Conservation (phyloP, 768 basidiomycete species). For the Russula emetica region DNA sequence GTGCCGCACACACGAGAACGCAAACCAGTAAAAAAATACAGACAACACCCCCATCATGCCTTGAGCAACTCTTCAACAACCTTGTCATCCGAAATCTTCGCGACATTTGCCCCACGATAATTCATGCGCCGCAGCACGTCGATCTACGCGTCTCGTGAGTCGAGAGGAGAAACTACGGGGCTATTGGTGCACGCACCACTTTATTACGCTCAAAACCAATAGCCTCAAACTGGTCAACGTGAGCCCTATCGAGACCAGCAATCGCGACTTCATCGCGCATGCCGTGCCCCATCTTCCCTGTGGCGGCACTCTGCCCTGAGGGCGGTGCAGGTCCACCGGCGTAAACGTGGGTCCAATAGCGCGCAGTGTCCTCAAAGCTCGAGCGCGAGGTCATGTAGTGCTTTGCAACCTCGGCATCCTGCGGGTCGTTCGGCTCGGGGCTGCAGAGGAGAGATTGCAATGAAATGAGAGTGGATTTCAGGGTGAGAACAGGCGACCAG, state of each 20-base stretch:
- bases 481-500: slow-evolving; percentile 93
- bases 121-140: slow-evolving; percentile 85
- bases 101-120: slow-evolving; percentile 78
- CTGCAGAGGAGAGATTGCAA: slow-evolving; percentile 89
- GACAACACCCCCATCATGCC: slow-evolving; percentile 40
- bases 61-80: slow-evolving; percentile 77
- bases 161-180: background rate
- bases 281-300: slow-evolving; percentile 23
- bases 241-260: slow-evolving; percentile 77
- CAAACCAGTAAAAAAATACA: slow-evolving; percentile 9
- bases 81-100: slow-evolving; percentile 76
- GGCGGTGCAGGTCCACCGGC: slow-evolving; percentile 61
- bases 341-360: slow-evolving; percentile 91
- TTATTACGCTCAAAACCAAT: slow-evolving; percentile 79
- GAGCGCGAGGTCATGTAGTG: slow-evolving; percentile 86
- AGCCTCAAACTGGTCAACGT: slow-evolving; percentile 78
- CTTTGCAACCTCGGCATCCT: slow-evolving; percentile 97
- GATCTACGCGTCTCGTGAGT: slow-evolving; percentile 46
- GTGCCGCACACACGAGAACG: slow-evolving; percentile 1
- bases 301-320: slow-evolving; percentile 23
- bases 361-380: slow-evolving; percentile 88
- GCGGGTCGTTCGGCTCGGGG: slow-evolving; percentile 93
- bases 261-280: slow-evolving; percentile 50
- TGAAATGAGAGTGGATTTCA: slow-evolving; percentile 94
- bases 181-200: slow-evolving; percentile 50